Evolutionary conservation across 495 filamentous ascomycete species (phyloP), one percentile per base, ranked within the genome.

Genomic region (Cercophora samala): DNA sequence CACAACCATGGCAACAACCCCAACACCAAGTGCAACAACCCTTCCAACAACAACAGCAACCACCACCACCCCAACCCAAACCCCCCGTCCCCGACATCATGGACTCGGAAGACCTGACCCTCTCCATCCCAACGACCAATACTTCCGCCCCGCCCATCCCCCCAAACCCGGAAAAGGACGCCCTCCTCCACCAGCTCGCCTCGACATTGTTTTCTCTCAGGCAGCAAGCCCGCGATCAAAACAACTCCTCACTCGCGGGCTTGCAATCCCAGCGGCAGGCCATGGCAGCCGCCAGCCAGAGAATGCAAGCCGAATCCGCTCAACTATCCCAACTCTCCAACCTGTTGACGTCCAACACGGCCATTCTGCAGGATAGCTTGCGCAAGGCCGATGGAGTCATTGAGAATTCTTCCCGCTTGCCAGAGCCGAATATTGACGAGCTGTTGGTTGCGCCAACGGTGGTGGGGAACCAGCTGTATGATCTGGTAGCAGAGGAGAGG

Each of bases 141-240:
- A 71, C 74, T 37, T 68, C 80, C 51, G 77, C 83, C 8, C 87
- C 91, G 0, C 94, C 94, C 0, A 91, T 97, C 62, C 95, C 95
- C 1, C 94, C 93, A 1, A 99, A 99, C 75, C 95, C 95, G 6
- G 93, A 99, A 79, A 99, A 97, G 74, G 93, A 97, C 75, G 88
- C 88, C 42, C 86, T 99, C 24, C 85, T 97, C 11, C 85, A 88
- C 55, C 89, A 91, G 18, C 84, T 99, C 24, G 91, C 90, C 59
- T 81, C 81, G 25, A 85, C 88, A 1, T 79, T 99, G 13, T 77
- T 86, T 66, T 76, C 85, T 53, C 89, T 89, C 64, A 86, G 94
- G 1, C 85, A 86, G 24, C 80, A 80, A 58, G 87, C 87, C 46
- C 82, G 88, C 52, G 70, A 79, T 9, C 88, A 92, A 65, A 91